Conservation (phyloP, 441 rosid genomes). For the Populus hybrid region DNA sequence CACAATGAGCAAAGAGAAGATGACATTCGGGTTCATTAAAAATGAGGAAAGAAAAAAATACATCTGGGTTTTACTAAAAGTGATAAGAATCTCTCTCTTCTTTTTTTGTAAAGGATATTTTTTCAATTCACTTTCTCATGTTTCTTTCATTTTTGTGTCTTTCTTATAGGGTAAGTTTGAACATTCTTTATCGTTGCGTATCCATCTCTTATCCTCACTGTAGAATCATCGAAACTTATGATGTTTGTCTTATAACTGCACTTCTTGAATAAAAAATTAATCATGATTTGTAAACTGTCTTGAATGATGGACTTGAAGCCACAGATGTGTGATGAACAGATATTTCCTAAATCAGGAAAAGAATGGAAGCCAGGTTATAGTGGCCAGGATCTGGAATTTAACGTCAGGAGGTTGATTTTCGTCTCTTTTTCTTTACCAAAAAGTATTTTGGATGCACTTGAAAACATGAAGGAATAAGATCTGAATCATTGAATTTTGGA, state of each 20-base stretch:
- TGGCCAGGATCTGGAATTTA: background rate
- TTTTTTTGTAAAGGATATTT: too few species aligned
- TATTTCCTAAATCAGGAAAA: background rate
- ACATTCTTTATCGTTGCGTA: too few species aligned
- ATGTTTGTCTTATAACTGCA: background rate
- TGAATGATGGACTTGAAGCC: background rate
- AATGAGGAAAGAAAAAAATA: too few species aligned
- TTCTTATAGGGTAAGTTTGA: too few species aligned
- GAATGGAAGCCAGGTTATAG: background rate
- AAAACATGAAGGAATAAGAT: background rate
- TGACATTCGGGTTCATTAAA: too few species aligned
- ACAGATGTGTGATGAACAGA: background rate
- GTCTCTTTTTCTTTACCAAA: background rate
- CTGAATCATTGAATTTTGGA: background rate
- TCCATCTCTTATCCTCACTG: too few species aligned
- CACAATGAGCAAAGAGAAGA: too few species aligned
- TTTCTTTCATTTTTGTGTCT: too few species aligned
- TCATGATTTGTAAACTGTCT: background rate
- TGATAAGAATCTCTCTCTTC: too few species aligned
- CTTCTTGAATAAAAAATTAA: background rate
- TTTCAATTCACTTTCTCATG: too few species aligned
- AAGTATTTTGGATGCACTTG: background rate
- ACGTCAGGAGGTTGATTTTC: background rate
- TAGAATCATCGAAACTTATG: background rate
- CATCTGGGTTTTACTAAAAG: too few species aligned